Percentiles rank a stretch among this genome's conserved stretches.
Conservation (phyloP, 2,329 filamentous ascomycete species). For the Ceratocystis diversiconidia region DNA sequence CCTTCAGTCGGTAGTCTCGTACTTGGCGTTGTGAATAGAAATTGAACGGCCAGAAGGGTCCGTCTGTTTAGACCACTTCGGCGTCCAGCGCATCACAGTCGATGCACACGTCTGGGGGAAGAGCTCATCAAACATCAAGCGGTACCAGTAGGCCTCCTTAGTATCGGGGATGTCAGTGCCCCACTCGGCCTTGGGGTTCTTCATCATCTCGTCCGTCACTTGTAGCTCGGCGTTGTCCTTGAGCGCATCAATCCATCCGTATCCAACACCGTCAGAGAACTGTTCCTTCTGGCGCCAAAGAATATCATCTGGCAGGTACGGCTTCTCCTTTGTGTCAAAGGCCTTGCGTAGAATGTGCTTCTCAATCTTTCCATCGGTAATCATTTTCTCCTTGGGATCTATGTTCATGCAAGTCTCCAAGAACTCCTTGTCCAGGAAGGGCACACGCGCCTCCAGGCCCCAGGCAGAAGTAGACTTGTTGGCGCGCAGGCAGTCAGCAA, state of each 20-base stretch:
- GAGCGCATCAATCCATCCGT: slow-evolving; percentile 95
- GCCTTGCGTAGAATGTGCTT: slow-evolving; percentile 98
- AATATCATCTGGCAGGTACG: slow-evolving; percentile 92
- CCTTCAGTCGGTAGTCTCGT: slow-evolving; percentile 33
- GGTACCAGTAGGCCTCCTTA: slow-evolving; percentile 99
- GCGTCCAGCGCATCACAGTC: slow-evolving; percentile 92
- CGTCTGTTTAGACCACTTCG: slow-evolving; percentile 91
- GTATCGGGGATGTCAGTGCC: slow-evolving; percentile 81
- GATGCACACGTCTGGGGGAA: slow-evolving; percentile 84
- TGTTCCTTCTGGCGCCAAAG: slow-evolving; percentile 99
- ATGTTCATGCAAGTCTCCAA: slow-evolving; percentile 86
- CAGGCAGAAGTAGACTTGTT: slow-evolving; percentile 99
- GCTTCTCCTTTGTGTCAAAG: slow-evolving; percentile 85
- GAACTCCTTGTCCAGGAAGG: slow-evolving; percentile 96
- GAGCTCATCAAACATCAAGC: slow-evolving; percentile 96
- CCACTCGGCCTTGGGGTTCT: slow-evolving; percentile 96
- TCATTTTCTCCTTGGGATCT: slow-evolving; percentile 91
- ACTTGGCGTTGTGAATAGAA: slow-evolving; percentile 60
- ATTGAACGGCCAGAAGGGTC: slow-evolving; percentile 89
- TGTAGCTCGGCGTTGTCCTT: slow-evolving; percentile 86
- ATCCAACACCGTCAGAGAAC: slow-evolving; percentile 95
- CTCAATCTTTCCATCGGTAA: slow-evolving; percentile 75
- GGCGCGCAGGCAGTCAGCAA: slow-evolving; percentile 90
- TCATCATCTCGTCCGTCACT: slow-evolving; percentile 95
- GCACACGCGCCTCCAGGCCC: slow-evolving; percentile 94